Evolutionary conservation across 768 basidiomycete genomes (phyloP).

Genomic region (Cystofilobasidium capitatum): DNA sequence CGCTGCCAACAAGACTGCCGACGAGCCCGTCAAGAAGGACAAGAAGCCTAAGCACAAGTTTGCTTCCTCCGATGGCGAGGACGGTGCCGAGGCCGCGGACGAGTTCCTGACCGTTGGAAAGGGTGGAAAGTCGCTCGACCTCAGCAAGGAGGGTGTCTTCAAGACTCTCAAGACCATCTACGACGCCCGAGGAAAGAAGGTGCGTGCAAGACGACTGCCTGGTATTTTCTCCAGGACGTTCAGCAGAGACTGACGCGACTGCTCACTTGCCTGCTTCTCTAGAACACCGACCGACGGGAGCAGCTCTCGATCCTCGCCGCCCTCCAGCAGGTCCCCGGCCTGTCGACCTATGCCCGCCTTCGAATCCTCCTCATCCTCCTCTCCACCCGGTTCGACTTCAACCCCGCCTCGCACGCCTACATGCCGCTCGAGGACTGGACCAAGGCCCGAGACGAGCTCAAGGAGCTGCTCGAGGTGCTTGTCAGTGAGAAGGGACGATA

Average conservation of each 20-base stretch:
- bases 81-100: conserved; percentile 47
- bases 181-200: conserved; percentile 94
- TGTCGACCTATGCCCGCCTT: conserved; percentile 74
- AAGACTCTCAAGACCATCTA: conserved; percentile 83
- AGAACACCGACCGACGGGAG: conserved; percentile 95
- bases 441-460: conserved; percentile 74
- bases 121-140: conserved; percentile 72
- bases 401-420: conserved; percentile 68
- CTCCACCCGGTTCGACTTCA: conserved; percentile 94
- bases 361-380: conserved; percentile 87
- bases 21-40: conserved; percentile 40
- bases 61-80: conserved; percentile 27
- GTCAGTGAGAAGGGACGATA: conserved; percentile 49
- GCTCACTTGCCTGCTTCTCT: conserved; percentile 13
- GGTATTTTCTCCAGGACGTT: not conserved
- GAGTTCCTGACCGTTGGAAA: conserved; percentile 85
- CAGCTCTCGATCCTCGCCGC: conserved; percentile 86
- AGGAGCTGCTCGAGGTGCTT: conserved; percentile 73
- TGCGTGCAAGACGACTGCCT: conserved; percentile 39
- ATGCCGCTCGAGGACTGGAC: conserved; percentile 92
- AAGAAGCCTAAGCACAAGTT: conserved; percentile 30
- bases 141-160: conserved; percentile 66
- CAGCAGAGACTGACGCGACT: not conserved
- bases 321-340: conserved; percentile 71
- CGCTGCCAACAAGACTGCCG: conserved; percentile 43